These are phyloP conservation scores for Astrephomene gubernaculifera DNA, from an alignment of 139 green algal genomes.

Conservation along the genomic window DNA sequence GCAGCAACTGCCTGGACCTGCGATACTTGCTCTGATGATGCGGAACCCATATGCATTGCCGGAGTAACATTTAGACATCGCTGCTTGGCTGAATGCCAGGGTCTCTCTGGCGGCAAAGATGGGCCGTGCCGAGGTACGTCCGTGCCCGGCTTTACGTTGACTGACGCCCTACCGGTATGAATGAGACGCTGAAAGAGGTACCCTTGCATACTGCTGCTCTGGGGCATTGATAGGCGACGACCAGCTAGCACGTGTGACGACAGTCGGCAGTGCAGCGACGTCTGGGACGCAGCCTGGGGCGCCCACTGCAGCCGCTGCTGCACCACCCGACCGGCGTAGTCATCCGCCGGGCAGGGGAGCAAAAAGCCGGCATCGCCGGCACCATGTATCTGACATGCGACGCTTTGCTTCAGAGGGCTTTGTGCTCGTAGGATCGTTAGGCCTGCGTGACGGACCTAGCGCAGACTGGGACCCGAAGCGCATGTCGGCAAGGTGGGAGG, in stretches of 20 bases:
- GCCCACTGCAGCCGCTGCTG: too few relatives aligned
- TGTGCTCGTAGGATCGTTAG: not conserved
- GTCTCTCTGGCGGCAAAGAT: not conserved
- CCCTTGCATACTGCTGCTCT: too few relatives aligned
- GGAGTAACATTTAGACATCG: conserved; percentile 12
- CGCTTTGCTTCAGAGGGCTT: conserved; percentile 2
- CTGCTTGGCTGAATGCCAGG: conserved; percentile 29
- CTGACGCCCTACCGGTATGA: too few relatives aligned
- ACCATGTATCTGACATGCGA: not conserved
- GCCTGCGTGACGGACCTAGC: not conserved
- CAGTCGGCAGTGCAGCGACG: too few relatives aligned
- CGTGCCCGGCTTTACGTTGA: too few relatives aligned
- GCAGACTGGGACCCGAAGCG: not conserved
- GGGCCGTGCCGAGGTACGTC: conserved; percentile 21
- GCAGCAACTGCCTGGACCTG: conserved; percentile 15
- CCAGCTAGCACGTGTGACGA: too few relatives aligned
- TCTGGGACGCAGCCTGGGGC: too few relatives aligned
- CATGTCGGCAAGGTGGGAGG: not conserved
- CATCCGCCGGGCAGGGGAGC: too few relatives aligned
- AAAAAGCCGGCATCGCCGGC: too few relatives aligned
- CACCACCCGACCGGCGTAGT: too few relatives aligned
- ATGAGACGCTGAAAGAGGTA: too few relatives aligned
- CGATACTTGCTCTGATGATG: not conserved
- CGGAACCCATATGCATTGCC: not conserved
- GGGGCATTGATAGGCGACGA: too few relatives aligned